These are phyloP conservation scores for Cyclotella sp. DNA, from an alignment of 108 stramenopile species.

Conservation along the genomic window DNA sequence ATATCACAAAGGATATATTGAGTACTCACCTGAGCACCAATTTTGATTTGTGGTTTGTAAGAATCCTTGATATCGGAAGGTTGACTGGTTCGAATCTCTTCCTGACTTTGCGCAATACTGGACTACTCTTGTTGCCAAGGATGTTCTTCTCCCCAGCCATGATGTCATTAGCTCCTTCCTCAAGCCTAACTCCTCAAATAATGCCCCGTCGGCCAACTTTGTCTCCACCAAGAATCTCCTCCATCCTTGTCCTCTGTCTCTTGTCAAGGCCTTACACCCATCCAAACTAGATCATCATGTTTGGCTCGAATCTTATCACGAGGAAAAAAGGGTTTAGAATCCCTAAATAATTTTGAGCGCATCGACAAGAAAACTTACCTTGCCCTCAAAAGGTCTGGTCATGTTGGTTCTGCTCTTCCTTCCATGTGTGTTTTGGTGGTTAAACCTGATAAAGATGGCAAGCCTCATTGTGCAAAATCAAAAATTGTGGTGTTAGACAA, in stretches of 20 bases:
- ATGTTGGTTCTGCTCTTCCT: not conserved
- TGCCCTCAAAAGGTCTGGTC: not conserved
- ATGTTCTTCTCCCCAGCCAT: constrained; percentile 14
- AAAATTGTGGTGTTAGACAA: constrained; percentile 18
- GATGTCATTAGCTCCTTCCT: constrained; percentile 1
- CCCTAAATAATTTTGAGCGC: not conserved
- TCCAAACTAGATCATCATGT: constrained; percentile 11
- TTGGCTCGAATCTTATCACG: constrained; percentile 31
- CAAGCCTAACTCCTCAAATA: constrained; percentile 3
- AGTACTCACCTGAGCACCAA: not conserved
- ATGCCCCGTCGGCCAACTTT: constrained; percentile 13
- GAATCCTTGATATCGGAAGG: not conserved
- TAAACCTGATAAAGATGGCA: constrained; percentile 23
- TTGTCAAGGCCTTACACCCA: constrained; percentile 4
- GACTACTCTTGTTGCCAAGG: not conserved
- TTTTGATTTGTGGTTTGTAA: not conserved
- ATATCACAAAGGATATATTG: constrained; percentile 4
- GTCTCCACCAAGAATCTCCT: constrained; percentile 15
- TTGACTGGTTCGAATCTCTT: constrained; percentile 15
- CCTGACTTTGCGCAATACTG: constrained; percentile 3
- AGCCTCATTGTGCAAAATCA: constrained; percentile 23
- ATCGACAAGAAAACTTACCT: not conserved
- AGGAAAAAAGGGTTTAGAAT: constrained; percentile 9
- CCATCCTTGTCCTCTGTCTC: constrained; percentile 10
- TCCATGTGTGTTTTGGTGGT: constrained; percentile 5